Conservation (phyloP, 768 basidiomycete species). For the Macrolepiota dolichaula region DNA sequence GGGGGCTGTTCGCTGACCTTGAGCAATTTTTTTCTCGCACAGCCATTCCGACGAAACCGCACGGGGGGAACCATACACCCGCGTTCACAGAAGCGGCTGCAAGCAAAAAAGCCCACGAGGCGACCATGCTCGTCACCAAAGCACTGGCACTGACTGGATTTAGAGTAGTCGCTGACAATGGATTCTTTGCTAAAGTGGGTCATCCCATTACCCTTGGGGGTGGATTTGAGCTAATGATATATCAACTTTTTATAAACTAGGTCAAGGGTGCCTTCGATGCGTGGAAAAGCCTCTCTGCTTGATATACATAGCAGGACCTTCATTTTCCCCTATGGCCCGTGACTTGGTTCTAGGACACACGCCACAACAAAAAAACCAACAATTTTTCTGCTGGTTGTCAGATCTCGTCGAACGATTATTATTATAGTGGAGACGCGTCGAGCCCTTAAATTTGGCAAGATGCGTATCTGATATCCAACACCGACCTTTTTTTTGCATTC, state of each 20-base stretch:
- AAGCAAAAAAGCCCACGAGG: slow-evolving; percentile 58
- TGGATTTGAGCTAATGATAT: not conserved
- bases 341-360: too few species aligned
- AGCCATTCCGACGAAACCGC: slow-evolving; percentile 71
- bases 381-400: too few species aligned
- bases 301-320: not conserved
- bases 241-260: slow-evolving; percentile 9
- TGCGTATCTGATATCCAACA: not conserved
- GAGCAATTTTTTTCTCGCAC: not conserved
- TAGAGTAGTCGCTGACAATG: slow-evolving; percentile 52
- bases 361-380: too few species aligned
- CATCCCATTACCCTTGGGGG: not conserved
- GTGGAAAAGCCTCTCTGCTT: slow-evolving; percentile 2
- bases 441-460: not conserved
- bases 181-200: slow-evolving; percentile 55
- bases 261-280: slow-evolving; percentile 21
- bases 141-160: slow-evolving; percentile 62
- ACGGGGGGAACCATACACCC: slow-evolving; percentile 76
- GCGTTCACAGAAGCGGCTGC: slow-evolving; percentile 60
- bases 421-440: too few species aligned
- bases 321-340: not conserved
- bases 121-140: slow-evolving; percentile 54
- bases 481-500: not conserved
- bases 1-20: not conserved
- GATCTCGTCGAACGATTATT: too few species aligned